A percentile compares a stretch with the other conserved stretches of the same genome.
phyloP scores from a whole-genome alignment of 2,329 filamentous ascomycete genomes.

The Exserohilum rostratum region DNA sequence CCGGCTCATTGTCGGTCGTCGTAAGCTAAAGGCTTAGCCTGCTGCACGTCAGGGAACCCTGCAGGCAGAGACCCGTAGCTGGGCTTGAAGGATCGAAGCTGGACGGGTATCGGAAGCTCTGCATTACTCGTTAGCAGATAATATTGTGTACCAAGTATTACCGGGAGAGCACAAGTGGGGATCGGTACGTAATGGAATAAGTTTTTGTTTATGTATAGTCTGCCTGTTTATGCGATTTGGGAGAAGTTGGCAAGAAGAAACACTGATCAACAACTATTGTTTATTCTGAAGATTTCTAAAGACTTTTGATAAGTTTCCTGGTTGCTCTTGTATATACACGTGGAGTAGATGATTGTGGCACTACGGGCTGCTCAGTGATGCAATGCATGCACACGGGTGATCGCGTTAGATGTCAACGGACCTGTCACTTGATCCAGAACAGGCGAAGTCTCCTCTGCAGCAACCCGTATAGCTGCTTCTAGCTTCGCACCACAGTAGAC shows the following conservation, averaged over 20 bases:
- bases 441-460: constrained; percentile 18
- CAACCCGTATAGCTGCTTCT: constrained; percentile 7
- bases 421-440: constrained; percentile 17
- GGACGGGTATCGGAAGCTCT: constrained; percentile 9
- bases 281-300: constrained; percentile 2
- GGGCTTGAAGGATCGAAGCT: constrained; percentile 5
- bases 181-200: constrained; percentile 11
- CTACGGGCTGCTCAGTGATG: constrained; percentile 12
- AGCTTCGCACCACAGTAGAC: not conserved
- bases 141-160: not conserved
- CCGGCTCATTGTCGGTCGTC: constrained; percentile 41
- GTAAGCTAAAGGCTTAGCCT: constrained; percentile 38
- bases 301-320: not conserved
- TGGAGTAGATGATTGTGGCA: constrained; percentile 9
- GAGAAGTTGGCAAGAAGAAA: constrained; percentile 8
- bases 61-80: constrained; percentile 22
- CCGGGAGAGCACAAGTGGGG: not conserved
- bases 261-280: constrained; percentile 2
- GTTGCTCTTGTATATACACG: constrained; percentile 16
- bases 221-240: constrained; percentile 11
- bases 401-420: constrained; percentile 15
- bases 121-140: constrained; percentile 4
- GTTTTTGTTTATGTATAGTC: constrained; percentile 12
- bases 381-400: constrained; percentile 25
- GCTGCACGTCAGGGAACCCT: constrained; percentile 34